Percentiles rank a stretch among this genome's conserved stretches.
Conservation (phyloP, 2,329 filamentous ascomycete genomes). For the Clonostachys sp. region DNA sequence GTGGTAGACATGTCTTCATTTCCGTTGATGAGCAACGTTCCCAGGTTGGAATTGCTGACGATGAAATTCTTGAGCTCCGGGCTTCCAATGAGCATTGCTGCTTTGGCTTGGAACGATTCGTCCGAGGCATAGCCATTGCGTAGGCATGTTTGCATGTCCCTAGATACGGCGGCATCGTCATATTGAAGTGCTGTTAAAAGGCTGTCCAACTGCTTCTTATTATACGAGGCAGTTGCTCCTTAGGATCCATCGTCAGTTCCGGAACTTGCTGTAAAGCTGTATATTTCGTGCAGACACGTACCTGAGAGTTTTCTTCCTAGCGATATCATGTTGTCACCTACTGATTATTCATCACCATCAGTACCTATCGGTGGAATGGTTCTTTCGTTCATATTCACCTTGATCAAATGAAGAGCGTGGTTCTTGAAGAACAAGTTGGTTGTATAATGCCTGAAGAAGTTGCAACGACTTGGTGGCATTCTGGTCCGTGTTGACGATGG, state of each 20-base stretch:
- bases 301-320: no score
- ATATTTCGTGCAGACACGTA: no score
- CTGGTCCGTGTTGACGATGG: not conserved
- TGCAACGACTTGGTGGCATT: not conserved
- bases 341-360: no score
- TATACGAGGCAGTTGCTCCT: no score
- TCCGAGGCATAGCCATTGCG: not conserved
- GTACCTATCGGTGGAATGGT: no score
- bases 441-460: not conserved
- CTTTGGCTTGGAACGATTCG: not conserved
- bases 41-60: not conserved
- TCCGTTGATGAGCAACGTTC: slow-evolving; percentile 2
- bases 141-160: not conserved
- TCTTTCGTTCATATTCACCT: no score
- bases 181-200: not conserved
- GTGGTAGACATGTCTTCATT: slow-evolving; percentile 1
- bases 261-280: no score
- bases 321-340: no score
- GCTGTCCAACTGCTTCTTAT: no score
- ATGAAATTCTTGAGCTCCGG: not conserved
- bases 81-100: not conserved
- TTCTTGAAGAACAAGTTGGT: no score
- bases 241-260: no score
- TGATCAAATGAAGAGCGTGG: no score
- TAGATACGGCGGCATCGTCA: not conserved